Evolutionary conservation across 192 early-diverging fungal species (phyloP), one percentile per base, ranked within the genome.

Genomic region (Dissophora ornata): DNA sequence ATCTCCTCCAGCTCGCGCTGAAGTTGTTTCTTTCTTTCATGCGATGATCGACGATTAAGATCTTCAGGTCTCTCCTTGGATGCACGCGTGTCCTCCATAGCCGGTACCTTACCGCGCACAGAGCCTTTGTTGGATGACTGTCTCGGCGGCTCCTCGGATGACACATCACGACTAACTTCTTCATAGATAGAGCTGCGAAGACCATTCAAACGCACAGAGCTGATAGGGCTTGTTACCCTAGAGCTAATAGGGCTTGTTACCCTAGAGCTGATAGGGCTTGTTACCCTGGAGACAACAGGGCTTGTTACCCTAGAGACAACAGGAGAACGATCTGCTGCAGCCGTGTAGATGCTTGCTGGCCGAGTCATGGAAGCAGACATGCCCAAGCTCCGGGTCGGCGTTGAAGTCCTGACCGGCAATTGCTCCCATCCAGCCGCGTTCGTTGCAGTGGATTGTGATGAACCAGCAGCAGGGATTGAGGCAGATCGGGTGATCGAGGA

Each of bases 1-100:
- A 77, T 77, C 44, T 59, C 45, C 45, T 62, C 56, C 34, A 77
- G 50, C 29, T 67, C 57, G 19, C 57, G 42, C 36, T 77, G 71
- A 15, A 77, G 32, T 13, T 66, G 63, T 22, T 58, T 57, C 36
- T 74, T 74, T 19, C 71, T 56, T 22, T 74, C 62, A 54, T 53
- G 36, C n/a, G 67, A 69, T 38, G 50, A 34, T n/a, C 62, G 62
- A 16, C 71, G 54, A 9, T 38, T 21, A 21, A 66, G 71, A 15
- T 54, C 56, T 18, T 38, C 41, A 16, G 56, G n/a, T n/a, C 30
- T 44, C 12, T 54, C 57, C 44, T 70, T 44, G 10, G 9, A n/a
- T 28, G 24, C 57, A 3, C 5, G 5, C 1, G 19, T 42, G 3
- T 12, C 16, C 30, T 58, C 57, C 29, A 45, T 40, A 7, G 22